Evolutionary conservation across 345 rosid species (phyloP), one percentile per base, ranked within the genome.

Genomic region (Camelina neglecta): DNA sequence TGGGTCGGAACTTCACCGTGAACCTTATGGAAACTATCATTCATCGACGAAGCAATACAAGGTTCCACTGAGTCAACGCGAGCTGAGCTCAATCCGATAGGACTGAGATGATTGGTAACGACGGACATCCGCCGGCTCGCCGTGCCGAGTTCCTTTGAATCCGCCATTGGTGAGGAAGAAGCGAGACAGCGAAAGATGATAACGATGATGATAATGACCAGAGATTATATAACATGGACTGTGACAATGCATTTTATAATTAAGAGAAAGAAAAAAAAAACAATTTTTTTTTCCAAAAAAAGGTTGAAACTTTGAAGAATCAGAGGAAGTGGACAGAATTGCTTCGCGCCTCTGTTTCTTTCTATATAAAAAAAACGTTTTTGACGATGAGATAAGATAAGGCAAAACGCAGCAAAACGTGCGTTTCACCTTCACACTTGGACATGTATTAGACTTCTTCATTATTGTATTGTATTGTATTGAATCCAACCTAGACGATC

Each of bases 21-120:
- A 65, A 91, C 82, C 68, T 88, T 82, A 71, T 88, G 96, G 72
- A 88, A 91, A 72, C 76, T 84, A 71, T 93, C 93, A 72, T 74
- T 44, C 91, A 79, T 67, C 18, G 85, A 82, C 21, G 89, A 81
- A 53, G 89, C 79, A 35, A 10, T 69, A 55, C 67, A 78, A 21
- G 86, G 55, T 18, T 56, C 81, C 39, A 85, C 15, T 29, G 84
- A 80, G 20, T 50, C 65, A 38, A 26, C 38, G 11, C 18, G 65
- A n/a, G 21, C 44, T 20, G 85, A 70, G n/a, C 21, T 42, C 2
- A 49, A 2, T 20, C 42, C 66, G 3, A 53, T 18, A 8, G 86
- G 75, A 5, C 48, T 12, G 11, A 91, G 67, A 79, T 93, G 98
- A 76, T 78, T 86, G 29, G 85, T 77, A 53, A 91, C 77, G 35